These are phyloP conservation scores for Globisporangium uncinulatum DNA, from an alignment of 352 stramenopile genomes.

Conservation along the genomic window DNA sequence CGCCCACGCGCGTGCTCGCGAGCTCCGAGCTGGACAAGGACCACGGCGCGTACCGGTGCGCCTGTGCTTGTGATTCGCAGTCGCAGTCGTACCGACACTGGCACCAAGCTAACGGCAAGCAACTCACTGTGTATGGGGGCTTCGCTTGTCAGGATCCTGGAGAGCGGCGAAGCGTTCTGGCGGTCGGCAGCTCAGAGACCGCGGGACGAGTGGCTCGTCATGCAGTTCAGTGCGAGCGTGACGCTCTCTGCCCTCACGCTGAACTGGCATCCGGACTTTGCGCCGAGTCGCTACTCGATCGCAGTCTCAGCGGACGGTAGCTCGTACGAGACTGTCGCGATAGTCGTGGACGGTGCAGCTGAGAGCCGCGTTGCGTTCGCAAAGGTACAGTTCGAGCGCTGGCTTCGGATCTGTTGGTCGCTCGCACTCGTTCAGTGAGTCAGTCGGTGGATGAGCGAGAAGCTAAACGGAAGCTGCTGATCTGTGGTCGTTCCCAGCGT, in stretches of 20 bases:
- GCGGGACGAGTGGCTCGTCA: conserved; percentile 41
- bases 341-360: conserved; percentile 23
- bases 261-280: conserved; percentile 36
- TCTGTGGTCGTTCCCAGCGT: conserved; percentile 1
- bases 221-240: conserved; percentile 41
- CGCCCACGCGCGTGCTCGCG: conserved; percentile 39
- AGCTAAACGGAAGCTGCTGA: not conserved
- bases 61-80: not conserved
- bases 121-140: not conserved
- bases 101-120: not conserved
- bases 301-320: conserved; percentile 38
- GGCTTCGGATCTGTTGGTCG: not conserved
- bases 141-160: conserved; percentile 30
- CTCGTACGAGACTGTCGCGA: conserved; percentile 41
- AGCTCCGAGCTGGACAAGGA: conserved; percentile 61
- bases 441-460: not conserved
- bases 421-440: too few species aligned
- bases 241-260: conserved; percentile 42
- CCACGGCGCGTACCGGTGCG: conserved; percentile 44
- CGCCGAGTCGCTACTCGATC: conserved; percentile 36
- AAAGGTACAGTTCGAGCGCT: conserved; percentile 37
- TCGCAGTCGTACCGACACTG: too few species aligned
- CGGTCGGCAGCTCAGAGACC: conserved; percentile 25
- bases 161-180: conserved; percentile 35
- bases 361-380: conserved; percentile 35